A percentile compares a stretch with the other conserved stretches of the same genome.
Evolutionary conservation across 768 basidiomycete genomes (phyloP).

Genomic region (Xerocomellus chrysenteron): DNA sequence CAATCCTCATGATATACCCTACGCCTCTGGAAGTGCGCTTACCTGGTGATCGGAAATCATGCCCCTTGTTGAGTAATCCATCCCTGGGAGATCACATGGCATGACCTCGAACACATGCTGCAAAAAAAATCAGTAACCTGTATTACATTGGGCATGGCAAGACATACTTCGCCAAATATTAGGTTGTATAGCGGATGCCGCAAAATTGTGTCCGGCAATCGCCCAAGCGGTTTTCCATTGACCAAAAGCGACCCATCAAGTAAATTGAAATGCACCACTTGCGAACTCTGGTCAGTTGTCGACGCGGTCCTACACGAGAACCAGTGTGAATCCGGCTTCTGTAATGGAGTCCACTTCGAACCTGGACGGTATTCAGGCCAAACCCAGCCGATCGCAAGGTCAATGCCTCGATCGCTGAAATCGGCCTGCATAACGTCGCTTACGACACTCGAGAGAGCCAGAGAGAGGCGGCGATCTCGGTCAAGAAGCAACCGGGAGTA

Average conservation of each 20-base stretch:
- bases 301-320: slow-evolving; percentile 18
- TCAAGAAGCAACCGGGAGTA: slow-evolving; percentile 22
- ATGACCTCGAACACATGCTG: slow-evolving; percentile 24
- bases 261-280: slow-evolving; percentile 23
- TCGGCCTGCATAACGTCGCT: background rate
- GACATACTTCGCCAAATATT: slow-evolving; percentile 23
- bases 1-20: background rate
- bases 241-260: slow-evolving; percentile 28
- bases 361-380: slow-evolving; percentile 27
- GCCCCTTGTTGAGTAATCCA: slow-evolving; percentile 27
- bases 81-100: slow-evolving; percentile 25
- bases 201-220: slow-evolving; percentile 20
- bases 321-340: slow-evolving; percentile 22
- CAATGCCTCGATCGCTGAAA: slow-evolving; percentile 7
- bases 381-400: slow-evolving; percentile 17
- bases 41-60: slow-evolving; percentile 20
- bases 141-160: background rate
- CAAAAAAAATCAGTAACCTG: background rate
- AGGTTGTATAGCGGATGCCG: slow-evolving; percentile 19
- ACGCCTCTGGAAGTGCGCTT: background rate
- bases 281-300: slow-evolving; percentile 10
- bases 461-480: slow-evolving; percentile 33
- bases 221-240: slow-evolving; percentile 25
- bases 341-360: slow-evolving; percentile 19
- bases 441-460: slow-evolving; percentile 19